Base-by-base conservation (phyloP, 345 rosid genomes). In the Pelargonium nanum region DNA sequence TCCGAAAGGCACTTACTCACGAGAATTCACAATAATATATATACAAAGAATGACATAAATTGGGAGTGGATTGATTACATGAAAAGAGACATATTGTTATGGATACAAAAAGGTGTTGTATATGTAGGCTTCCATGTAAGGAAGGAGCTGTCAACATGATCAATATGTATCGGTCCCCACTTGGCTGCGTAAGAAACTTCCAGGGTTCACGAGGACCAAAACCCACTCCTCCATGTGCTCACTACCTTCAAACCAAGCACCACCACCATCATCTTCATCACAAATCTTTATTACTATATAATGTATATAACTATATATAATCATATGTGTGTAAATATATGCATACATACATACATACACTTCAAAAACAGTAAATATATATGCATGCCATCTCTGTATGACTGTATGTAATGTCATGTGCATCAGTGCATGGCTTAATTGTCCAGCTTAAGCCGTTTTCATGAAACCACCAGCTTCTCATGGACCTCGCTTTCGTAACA, bases 131-230 rank as follows among this genome's bases (percentile, higher is more conserved):
- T 34, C 13, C 45, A 34, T 34, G 45, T 15, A 3, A 34, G 12
- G 45, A 3, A 34, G 12, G 45, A 34, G 45, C 45, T 34, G 45
- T 34, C 45, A 34, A 9, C 45, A 34, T 34, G 45, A 34, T 15
- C 45, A 34, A 26, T 53, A 26, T n/a, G 22, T 21, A 22, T 63
- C 58, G 76, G 78, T 74, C 78, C 78, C 81, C 78, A 6, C 8
- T 19, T 45, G 24, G 6, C 6, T 12, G 62, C 23, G 20, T 48
- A 63, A 59, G 66, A 71, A 60, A 71, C 58, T 59, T 71, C 66
- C 68, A 68, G 63, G 71, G 52, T 59, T 74, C 71, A 60, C 68
- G 74, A 74, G 53, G 32, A 25, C 44, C 25, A 40, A 55, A 19
- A 59, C 45, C 40, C 54, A 59, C 61, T 19, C 22, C 53, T 40